Evolutionary conservation across 1,284 basidiomycete genomes (phyloP), one percentile per base, ranked within the genome.

Genomic region (Fomes fomentarius): DNA sequence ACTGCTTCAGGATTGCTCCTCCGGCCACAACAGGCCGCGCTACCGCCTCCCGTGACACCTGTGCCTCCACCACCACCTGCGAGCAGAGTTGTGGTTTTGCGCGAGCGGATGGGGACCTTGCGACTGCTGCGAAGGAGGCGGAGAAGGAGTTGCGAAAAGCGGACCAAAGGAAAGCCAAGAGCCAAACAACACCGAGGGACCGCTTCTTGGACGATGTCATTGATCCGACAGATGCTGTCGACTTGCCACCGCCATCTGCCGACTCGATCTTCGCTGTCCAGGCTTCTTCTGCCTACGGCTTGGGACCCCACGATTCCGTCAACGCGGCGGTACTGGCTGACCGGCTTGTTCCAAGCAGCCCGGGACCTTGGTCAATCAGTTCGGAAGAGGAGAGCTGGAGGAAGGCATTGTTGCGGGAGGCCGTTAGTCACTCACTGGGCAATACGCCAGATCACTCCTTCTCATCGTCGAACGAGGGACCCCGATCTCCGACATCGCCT

Each of bases 211-310:
- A 81, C 64, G 77, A 81, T 60, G 76, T 89, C 47, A 84, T 93
- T 60, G 90, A 93, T 71, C 90, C 90, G 9, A 93, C 90, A 25
- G 91, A 92, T 65, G 80, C 79, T 25, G 89, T 91, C 35, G 89
- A 92, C 64, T 65, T 91, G 22, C 89, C 89, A 1, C 83, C 77
- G 6, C 84, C 82, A 4, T 80, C 83, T 31, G 71, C 82, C 26
- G 77, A 75, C 42, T 89, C 86, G 65, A 85, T 85, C 1, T 88
- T 92, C 63, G 82, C 85, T 7, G 80, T 89, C 34, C 89, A 91
- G 65, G 80, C 89, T 28, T 87, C 89, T 50, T 82, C 83, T 15
- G 63, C 83, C 47, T 81, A 84, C 65, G 86, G 84, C 19, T 71
- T 91, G 61, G 85, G 85, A 37, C 83, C 90, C 30, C 77, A 83